These are phyloP conservation scores for Termitomyces sp. DNA, from an alignment of 768 basidiomycete genomes.

Conservation along the genomic window DNA sequence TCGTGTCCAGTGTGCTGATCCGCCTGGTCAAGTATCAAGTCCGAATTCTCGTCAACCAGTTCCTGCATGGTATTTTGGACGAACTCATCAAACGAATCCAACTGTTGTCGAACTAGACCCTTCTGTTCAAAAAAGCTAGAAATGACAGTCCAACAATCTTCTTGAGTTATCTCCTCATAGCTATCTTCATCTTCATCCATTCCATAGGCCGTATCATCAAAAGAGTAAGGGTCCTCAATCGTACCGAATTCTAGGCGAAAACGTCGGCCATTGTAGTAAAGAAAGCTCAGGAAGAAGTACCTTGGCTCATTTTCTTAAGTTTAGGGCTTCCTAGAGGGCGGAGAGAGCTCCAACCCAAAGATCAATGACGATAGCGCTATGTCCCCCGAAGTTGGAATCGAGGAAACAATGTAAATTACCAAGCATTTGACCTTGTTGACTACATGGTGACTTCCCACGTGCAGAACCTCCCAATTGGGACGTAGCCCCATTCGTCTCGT, in stretches of 20 bases:
- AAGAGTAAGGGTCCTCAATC: constrained; percentile 46
- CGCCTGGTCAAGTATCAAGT: constrained; percentile 92
- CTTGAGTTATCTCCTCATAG: constrained; percentile 82
- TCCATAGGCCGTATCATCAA: constrained; percentile 55
- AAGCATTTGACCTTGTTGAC: constrained; percentile 24
- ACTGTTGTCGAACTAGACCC: constrained; percentile 95
- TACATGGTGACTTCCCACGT: background rate
- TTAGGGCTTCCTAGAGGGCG: background rate
- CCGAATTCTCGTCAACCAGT: constrained; percentile 93
- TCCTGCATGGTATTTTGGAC: constrained; percentile 99
- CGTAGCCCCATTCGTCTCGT: too few species aligned
- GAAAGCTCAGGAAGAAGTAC: constrained; percentile 29
- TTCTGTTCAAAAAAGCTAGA: constrained; percentile 96
- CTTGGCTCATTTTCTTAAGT: constrained; percentile 40
- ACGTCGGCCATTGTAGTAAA: constrained; percentile 25
- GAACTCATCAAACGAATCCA: constrained; percentile 98
- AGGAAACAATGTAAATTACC: constrained; percentile 15
- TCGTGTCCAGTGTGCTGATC: constrained; percentile 93
- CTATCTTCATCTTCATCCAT: constrained; percentile 48
- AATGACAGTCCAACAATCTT: constrained; percentile 95
- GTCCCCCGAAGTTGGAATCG: background rate
- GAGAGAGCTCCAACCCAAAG: background rate
- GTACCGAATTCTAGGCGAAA: constrained; percentile 38
- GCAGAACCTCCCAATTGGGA: too few species aligned
- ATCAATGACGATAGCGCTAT: background rate